Conservation (phyloP, 768 basidiomycete genomes). For the Russula sp. region DNA sequence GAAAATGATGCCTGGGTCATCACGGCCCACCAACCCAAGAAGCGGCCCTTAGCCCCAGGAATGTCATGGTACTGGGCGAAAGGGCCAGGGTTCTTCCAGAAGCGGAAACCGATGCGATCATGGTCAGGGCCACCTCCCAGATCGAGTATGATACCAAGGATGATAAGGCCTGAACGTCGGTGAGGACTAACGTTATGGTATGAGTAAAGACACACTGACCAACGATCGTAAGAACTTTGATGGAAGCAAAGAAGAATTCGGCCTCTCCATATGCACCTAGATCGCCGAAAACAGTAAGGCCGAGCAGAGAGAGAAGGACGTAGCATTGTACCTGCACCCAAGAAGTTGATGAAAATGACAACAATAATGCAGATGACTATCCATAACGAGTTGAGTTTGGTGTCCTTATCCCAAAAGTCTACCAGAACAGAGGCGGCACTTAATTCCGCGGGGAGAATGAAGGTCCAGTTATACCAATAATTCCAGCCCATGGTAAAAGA, state of each 20-base stretch:
- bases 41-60: conserved; percentile 61
- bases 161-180: conserved; percentile 30
- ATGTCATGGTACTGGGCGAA: conserved; percentile 68
- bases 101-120: conserved; percentile 62
- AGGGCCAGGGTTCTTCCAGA: conserved; percentile 86
- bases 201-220: conserved; percentile 29
- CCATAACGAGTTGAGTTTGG: conserved; percentile 67
- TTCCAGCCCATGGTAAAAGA: conserved; percentile 49
- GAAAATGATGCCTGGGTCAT: conserved; percentile 89
- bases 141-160: conserved; percentile 63
- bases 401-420: conserved; percentile 54
- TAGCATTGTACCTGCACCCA: conserved; percentile 7
- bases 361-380: conserved; percentile 71
- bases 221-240: conserved; percentile 80
- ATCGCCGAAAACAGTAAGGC: neutral
- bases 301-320: too few relatives aligned
- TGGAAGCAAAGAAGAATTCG: conserved; percentile 84
- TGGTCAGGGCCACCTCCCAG: conserved; percentile 84
- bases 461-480: conserved; percentile 54
- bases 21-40: conserved; percentile 67
- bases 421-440: conserved; percentile 72
- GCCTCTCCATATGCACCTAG: conserved; percentile 70
- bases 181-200: too few relatives aligned
- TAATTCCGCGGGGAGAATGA: conserved; percentile 65
- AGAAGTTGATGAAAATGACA: conserved; percentile 36